Conservation (phyloP, 805 yeast species). For the Metschnikowia vanudenii region DNA sequence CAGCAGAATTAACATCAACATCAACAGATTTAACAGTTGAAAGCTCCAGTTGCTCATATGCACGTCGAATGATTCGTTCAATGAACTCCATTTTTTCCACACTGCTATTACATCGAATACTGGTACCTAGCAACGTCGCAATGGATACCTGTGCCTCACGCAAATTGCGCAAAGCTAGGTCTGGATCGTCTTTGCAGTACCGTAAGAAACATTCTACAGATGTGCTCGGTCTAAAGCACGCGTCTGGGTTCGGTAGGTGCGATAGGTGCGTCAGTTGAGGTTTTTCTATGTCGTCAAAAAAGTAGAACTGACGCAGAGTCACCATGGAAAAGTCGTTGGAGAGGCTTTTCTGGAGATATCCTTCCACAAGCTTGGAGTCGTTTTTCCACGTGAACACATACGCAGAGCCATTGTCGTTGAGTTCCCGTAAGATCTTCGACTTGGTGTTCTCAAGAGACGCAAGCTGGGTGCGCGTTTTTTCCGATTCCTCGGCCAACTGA, state of each 20-base stretch:
- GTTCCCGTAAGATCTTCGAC: constrained; percentile 23
- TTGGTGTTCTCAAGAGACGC: constrained; percentile 11
- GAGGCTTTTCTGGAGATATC: constrained; percentile 15
- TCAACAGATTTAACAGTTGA: neutral
- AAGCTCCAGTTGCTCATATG: neutral
- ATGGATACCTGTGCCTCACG: constrained; percentile 2
- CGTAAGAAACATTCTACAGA: neutral
- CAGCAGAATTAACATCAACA: too few relatives aligned
- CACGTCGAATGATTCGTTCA: constrained; percentile 1
- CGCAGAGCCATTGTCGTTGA: constrained; percentile 33
- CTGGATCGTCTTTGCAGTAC: neutral
- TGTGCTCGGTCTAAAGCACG: neutral
- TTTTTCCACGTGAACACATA: constrained; percentile 20
- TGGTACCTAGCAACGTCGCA: neutral
- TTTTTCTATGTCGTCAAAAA: constrained; percentile 10
- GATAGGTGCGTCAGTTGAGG: neutral
- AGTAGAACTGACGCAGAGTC: constrained; percentile 26
- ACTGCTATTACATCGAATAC: neutral
- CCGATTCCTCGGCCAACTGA: constrained; percentile 21
- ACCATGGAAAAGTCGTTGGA: constrained; percentile 6
- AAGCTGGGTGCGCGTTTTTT: constrained; percentile 10
- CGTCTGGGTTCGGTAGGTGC: neutral
- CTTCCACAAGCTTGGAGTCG: constrained; percentile 24
- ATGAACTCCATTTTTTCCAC: neutral
- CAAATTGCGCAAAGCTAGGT: neutral